Conservation (phyloP, 1,139 yeast species). For the Pichia kudriavzevii region DNA sequence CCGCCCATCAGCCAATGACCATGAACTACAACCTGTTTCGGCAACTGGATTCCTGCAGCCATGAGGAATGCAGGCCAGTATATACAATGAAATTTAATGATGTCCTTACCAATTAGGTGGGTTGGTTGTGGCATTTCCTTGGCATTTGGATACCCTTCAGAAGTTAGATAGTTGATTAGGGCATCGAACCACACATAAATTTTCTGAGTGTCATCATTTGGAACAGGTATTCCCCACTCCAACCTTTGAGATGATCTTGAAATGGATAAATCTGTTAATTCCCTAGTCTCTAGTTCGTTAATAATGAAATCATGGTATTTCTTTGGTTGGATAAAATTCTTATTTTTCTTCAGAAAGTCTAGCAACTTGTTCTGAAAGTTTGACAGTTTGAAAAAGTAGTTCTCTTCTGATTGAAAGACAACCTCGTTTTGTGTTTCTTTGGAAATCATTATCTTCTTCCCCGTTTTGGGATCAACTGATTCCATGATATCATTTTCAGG, state of each 20-base stretch:
- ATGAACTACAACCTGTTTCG: constrained; percentile 75
- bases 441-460: constrained; percentile 39
- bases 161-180: constrained; percentile 72
- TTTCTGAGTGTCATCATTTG: constrained; percentile 66
- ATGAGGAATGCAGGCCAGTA: constrained; percentile 92
- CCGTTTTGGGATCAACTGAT: constrained; percentile 32
- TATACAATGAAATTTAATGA: constrained; percentile 76
- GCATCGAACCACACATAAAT: constrained; percentile 99
- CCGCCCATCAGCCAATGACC: constrained; percentile 94
- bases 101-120: constrained; percentile 90
- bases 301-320: constrained; percentile 50
- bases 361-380: constrained; percentile 50
- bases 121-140: constrained; percentile 41
- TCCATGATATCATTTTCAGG: constrained; percentile 70
- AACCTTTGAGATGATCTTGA: constrained; percentile 76
- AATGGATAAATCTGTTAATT: constrained; percentile 64
- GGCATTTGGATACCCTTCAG: constrained; percentile 45
- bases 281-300: constrained; percentile 42
- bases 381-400: constrained; percentile 77
- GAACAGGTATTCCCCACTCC: constrained; percentile 88
- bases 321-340: constrained; percentile 58
- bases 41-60: constrained; percentile 71
- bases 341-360: constrained; percentile 38
- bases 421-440: constrained; percentile 76
- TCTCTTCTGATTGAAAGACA: constrained; percentile 65